Conservation (phyloP, 1,284 basidiomycete species). For the Sphaerobolus stellatus region DNA sequence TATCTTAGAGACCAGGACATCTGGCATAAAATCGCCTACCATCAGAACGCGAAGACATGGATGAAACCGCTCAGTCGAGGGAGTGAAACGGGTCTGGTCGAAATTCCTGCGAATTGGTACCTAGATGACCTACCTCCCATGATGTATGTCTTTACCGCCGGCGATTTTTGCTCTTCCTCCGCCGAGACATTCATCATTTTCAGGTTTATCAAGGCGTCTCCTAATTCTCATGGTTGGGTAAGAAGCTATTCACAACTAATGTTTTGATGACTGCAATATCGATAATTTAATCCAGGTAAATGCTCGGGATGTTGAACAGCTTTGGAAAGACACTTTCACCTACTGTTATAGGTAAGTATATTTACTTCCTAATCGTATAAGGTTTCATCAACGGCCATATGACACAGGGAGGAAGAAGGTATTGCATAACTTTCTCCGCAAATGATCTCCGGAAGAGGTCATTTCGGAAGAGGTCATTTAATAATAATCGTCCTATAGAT, state of each 20-base stretch:
- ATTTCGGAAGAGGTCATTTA: background rate
- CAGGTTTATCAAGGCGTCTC: constrained; percentile 64
- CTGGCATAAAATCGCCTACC: constrained; percentile 77
- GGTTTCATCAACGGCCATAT: constrained; percentile 10
- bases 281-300: constrained; percentile 49
- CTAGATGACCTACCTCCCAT: constrained; percentile 70
- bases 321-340: constrained; percentile 76
- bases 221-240: constrained; percentile 71
- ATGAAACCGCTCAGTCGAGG: constrained; percentile 73
- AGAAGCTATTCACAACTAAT: constrained; percentile 13
- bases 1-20: constrained; percentile 67
- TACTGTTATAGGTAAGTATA: constrained; percentile 57
- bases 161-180: background rate
- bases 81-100: constrained; percentile 66
- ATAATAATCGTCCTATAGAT: constrained; percentile 28
- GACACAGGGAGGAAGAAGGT: constrained; percentile 54
- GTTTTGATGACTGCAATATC: background rate
- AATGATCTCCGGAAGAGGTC: background rate
- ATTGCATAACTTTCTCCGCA: background rate
- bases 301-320: constrained; percentile 63
- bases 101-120: constrained; percentile 76
- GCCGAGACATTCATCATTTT: background rate
- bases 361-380: background rate
- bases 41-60: constrained; percentile 60
- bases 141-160: constrained; percentile 47